Conservation (phyloP, 139 green algal species). For the Chlorella sp. region DNA sequence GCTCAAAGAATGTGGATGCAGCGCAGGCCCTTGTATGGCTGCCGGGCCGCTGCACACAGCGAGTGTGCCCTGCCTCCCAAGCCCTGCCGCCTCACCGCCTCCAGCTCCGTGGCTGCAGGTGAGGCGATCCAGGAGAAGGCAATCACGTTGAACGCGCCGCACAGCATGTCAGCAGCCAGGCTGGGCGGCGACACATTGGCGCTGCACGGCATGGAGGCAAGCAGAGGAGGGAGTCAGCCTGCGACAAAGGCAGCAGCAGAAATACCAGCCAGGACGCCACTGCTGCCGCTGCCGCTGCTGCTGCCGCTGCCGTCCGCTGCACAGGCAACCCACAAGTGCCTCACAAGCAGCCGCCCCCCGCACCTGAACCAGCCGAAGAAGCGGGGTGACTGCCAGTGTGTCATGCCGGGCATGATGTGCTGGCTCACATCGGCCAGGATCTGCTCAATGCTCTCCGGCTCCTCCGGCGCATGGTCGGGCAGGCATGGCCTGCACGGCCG, state of each 20-base stretch:
- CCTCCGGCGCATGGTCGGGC: slow-evolving; percentile 59
- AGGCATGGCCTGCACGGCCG: slow-evolving; percentile 28
- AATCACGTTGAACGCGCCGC: slow-evolving; percentile 51
- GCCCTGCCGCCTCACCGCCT: slow-evolving; percentile 62
- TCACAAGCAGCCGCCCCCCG: too few relatives aligned
- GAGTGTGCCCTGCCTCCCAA: too few relatives aligned
- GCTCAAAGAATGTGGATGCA: not conserved
- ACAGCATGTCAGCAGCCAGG: slow-evolving; percentile 85
- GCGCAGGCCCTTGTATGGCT: not conserved
- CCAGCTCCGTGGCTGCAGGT: slow-evolving; percentile 86
- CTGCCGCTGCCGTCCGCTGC: too few relatives aligned
- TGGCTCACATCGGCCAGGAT: slow-evolving; percentile 74
- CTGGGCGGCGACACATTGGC: slow-evolving; percentile 72
- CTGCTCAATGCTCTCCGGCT: slow-evolving; percentile 57
- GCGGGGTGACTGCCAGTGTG: slow-evolving; percentile 86
- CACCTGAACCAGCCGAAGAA: slow-evolving; percentile 75
- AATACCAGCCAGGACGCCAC: too few relatives aligned
- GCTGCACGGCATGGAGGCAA: not conserved
- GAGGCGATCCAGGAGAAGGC: slow-evolving; percentile 77
- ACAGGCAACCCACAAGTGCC: too few relatives aligned
- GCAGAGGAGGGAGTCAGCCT: not conserved
- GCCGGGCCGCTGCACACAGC: not conserved
- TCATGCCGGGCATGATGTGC: slow-evolving; percentile 80
- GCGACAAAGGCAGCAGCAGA: too few relatives aligned
- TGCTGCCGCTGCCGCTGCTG: too few relatives aligned